These are phyloP conservation scores for Debaryomyces prosopidis DNA, from an alignment of 805 yeast genomes.

Conservation along the genomic window DNA sequence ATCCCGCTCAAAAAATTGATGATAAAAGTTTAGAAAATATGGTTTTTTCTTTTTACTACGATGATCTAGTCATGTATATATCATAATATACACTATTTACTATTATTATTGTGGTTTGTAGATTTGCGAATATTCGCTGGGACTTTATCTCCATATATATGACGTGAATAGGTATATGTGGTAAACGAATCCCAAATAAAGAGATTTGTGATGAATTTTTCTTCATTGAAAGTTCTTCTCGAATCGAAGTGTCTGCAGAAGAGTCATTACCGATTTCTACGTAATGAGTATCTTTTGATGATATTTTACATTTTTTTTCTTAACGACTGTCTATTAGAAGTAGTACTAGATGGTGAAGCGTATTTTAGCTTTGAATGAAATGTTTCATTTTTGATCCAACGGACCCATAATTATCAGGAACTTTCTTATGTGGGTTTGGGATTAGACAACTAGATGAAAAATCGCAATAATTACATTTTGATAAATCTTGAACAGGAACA, in stretches of 20 bases:
- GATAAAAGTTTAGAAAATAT: too few species aligned
- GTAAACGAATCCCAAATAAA: conserved; percentile 44
- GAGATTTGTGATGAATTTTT: neutral
- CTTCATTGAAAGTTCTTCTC: conserved; percentile 1
- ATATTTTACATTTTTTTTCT: conserved; percentile 19
- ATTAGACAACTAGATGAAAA: conserved; percentile 34
- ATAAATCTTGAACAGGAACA: conserved; percentile 36
- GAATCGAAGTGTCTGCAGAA: conserved; percentile 26
- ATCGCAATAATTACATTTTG: conserved; percentile 56
- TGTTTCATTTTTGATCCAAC: conserved; percentile 8
- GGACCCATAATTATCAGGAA: neutral
- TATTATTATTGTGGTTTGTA: neutral
- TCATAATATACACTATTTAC: too few species aligned
- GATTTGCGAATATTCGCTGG: conserved; percentile 1
- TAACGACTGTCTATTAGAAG: neutral
- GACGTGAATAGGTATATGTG: conserved; percentile 34
- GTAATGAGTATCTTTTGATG: conserved; percentile 24
- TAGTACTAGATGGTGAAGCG: neutral
- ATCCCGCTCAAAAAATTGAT: too few species aligned
- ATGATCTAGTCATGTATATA: too few species aligned
- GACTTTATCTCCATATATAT: conserved; percentile 38
- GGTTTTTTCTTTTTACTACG: conserved; percentile 9
- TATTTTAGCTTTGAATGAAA: conserved; percentile 4
- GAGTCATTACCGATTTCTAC: conserved; percentile 13
- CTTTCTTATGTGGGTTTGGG: conserved; percentile 15